Base-by-base conservation (phyloP, 163 green algal genomes). In the Prototheca wickerhamii region DNA sequence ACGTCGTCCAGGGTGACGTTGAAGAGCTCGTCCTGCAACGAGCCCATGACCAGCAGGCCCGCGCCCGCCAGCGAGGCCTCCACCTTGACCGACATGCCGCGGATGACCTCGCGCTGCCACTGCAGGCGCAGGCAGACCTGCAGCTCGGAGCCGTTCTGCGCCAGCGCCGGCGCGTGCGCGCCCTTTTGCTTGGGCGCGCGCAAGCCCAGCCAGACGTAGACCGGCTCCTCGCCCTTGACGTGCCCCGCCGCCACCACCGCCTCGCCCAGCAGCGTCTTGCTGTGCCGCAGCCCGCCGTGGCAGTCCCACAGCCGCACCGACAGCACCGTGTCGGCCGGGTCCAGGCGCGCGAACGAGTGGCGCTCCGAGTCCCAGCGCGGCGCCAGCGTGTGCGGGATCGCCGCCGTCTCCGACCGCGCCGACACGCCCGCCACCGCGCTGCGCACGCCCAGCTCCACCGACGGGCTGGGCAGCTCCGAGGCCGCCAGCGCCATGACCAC, bases 11-110 rank as follows among this genome's bases (percentile, higher is more conserved):
- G 46, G 0, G 83, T 91, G 61, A 91, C 77, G 72, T 92, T 91
- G 73, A 94, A 84, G 46, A 94, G 83, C 76, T 94, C 86, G 58
- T 92, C 80, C 58, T 89, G 69, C 70, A 91, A 67, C 21, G 82
- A 82, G 10, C 78, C 75, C 57, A 83, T 75, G 34, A 88, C 77
- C n/a, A 70, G 63, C 31, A 90, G 65, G 20, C 78, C 78, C 17
- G 83, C 33, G 28, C 86, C 82, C 17, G 75, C 78, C 55, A 89
- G 59, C 54, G 77, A 69, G 40, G 89, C 33, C 34, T 82, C 80
- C 30, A 85, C 44, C 49, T 73, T 73, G 46, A 79, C 61, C 42
- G 59, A 69, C 53, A 74, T 56, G 3, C 77, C 82, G 12, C 78
- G 71, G 30, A 80, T 70, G 54, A 79, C 73, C 34, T 76, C 62